Conservation (phyloP, 192 early-diverging fungal genomes). For the Pecoramyces ruminantium region DNA sequence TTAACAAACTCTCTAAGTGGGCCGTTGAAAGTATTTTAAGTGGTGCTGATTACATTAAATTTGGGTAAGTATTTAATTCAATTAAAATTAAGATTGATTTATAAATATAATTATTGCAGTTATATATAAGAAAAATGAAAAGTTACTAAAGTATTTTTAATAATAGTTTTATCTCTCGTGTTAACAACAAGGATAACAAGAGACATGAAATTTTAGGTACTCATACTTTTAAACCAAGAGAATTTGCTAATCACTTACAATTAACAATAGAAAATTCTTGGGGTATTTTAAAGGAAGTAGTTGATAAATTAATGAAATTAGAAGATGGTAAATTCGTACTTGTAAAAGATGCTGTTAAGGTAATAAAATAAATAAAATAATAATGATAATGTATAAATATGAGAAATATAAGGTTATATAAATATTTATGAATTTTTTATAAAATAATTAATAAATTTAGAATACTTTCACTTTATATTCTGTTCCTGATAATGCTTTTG, state of each 20-base stretch:
- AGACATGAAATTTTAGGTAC: slow-evolving; percentile 73
- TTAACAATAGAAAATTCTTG: slow-evolving; percentile 70
- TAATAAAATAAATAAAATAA: slow-evolving; percentile 2
- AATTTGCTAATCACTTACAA: slow-evolving; percentile 81
- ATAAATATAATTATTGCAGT: too few species aligned
- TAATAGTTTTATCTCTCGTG: slow-evolving; percentile 58
- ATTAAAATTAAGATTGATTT: too few species aligned
- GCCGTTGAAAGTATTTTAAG: slow-evolving; percentile 79
- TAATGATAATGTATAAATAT: background rate
- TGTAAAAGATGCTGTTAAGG: slow-evolving; percentile 91
- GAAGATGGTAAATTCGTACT: slow-evolving; percentile 92
- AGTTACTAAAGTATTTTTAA: too few species aligned
- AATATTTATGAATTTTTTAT: too few species aligned
- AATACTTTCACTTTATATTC: slow-evolving; percentile 63
- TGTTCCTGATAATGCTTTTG: slow-evolving; percentile 28
- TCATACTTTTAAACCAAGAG: slow-evolving; percentile 68
- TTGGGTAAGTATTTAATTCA: too few species aligned
- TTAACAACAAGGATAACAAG: slow-evolving; percentile 53
- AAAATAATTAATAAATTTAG: too few species aligned
- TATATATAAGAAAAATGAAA: too few species aligned
- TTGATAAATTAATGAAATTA: slow-evolving; percentile 65
- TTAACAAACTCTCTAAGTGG: slow-evolving; percentile 86
- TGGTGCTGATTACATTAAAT: slow-evolving; percentile 74
- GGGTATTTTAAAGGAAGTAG: slow-evolving; percentile 90
- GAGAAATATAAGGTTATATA: too few species aligned